Evolutionary conservation across 2,329 filamentous ascomycete species (phyloP).

Genomic region (Zymoseptoria tritici): DNA sequence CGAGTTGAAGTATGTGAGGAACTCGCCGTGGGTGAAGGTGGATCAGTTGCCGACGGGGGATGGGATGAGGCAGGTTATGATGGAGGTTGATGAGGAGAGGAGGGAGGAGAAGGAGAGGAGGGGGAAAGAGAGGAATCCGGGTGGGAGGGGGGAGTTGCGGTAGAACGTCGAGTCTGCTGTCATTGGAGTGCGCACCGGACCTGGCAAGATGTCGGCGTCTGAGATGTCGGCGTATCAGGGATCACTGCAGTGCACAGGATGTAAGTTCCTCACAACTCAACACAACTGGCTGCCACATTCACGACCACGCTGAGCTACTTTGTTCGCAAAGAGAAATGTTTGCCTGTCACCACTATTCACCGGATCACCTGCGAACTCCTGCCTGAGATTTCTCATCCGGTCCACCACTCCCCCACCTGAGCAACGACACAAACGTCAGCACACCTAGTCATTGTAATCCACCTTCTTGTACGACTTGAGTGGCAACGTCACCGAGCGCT

Average conservation of each 20-base stretch:
- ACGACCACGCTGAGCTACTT: no score
- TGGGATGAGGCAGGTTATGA: slow-evolving; percentile 57
- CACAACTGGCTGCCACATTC: no score
- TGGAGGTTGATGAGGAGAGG: slow-evolving; percentile 60
- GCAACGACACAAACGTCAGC: no score
- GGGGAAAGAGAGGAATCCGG: slow-evolving; percentile 39
- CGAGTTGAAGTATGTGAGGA: slow-evolving; percentile 76
- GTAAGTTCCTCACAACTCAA: no score
- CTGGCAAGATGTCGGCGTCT: no score
- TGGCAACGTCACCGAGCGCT: neutral
- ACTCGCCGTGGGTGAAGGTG: slow-evolving; percentile 82
- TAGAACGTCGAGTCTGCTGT: neutral
- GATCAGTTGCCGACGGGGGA: slow-evolving; percentile 62
- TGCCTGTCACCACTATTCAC: no score
- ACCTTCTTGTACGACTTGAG: neutral
- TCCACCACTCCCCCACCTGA: no score
- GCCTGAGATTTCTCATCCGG: no score
- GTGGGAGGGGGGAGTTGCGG: slow-evolving; percentile 36
- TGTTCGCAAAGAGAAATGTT: no score
- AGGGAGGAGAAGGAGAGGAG: slow-evolving; percentile 42
- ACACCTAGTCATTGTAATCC: neutral
- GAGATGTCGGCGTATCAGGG: no score
- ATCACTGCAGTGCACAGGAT: no score
- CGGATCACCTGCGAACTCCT: no score
- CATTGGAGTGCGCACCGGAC: neutral